Base-by-base conservation (phyloP, 352 stramenopile species). In the Globisporangium emineosum region DNA sequence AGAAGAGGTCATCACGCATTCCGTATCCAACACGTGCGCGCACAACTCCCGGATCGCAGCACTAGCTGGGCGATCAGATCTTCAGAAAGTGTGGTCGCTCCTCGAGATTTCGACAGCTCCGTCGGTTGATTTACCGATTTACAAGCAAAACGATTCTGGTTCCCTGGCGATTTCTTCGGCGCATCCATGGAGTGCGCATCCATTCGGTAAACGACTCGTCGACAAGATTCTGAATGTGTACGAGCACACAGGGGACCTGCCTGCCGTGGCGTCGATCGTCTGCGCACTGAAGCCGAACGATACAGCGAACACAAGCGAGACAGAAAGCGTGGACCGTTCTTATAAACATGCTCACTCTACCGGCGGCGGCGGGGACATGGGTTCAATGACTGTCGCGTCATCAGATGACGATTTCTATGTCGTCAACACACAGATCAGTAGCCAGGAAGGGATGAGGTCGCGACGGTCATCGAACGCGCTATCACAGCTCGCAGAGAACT, bases 41-140 rank as follows among this genome's bases (percentile, higher is more conserved):
- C 72, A 87, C 67, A 92, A 93, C 67, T 69, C 83, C 9, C 72
- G 57, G 10, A 75, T 86, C 37, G 79, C 83, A 1, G 60, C 69
- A 5, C 62, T 91, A 8, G 79, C 81, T 32, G 84, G 85, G 6
- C 72, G 86, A 2, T 73, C 71, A 0, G 87, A 96, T 60, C 73
- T 94, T n/a, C 71, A 88, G 23, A 81, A 93, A 59, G 81, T 94
- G 57, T 96, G 87, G 87, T 89, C 83, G 17, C 54, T 96, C 4
- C 60, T 96, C 5, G 80, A 90, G 55, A 79, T 93, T 25, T 87
- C 83, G 21, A 81, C 73, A 13, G 76, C 87, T 8, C 72, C 84
- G 0, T 64, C 72, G 9, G 66, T 90, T 4, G 67, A 81, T 25
- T 35, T 87, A 3, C 79, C 80, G 7, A 76, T 88, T 17, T 83